Base-by-base conservation (phyloP, 441 rosid species). In the Dalechampia spathulata region DNA sequence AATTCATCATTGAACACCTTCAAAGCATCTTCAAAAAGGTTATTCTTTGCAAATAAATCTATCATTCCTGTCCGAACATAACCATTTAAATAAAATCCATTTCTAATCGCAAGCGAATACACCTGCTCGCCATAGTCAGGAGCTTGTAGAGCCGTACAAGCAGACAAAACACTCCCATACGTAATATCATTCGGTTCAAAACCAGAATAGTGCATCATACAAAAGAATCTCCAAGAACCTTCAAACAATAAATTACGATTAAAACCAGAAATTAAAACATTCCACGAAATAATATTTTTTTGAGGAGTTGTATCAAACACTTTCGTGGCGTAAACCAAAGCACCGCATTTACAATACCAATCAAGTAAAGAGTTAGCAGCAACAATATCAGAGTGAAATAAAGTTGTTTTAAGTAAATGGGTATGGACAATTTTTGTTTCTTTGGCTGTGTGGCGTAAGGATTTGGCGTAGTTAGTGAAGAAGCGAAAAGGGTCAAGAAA, bases 301-400 rank as follows among this genome's bases (percentile, higher is more conserved):
- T 74, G 63, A 70, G 86, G 74, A 71, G 75, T 80, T 77, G 60
- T 42, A 50, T 77, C 94, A 49, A 89, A 89, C 82, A 89, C 1
- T 68, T 80, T 76, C 43, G 72, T 61, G 20, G 95, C 90, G 20
- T 67, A 58, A 9, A 42, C 49, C 72, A 69, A 44, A 3, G 80
- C 75, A 49, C 76, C 69, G 20, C 44, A 75, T 39, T 75, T 70
- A 20, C 76, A 60, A 56, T 78, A 89, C 71, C 79, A 60, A 0
- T 50, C 71, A 0, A 86, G 82, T 65, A 86, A 63, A 4, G 71
- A 75, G 32, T 80, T 82, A 7, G 75, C 62, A 21, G 70, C 42
- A 55, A 64, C 72, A 36, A 52, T 62, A 57, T 75, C 53, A 47
- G 72, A 69, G 3, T 69, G 78, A 1, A 80, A 52, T 2, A 62